These are phyloP conservation scores for Ophiostoma pallidulum DNA, from an alignment of 2,329 filamentous ascomycete species.

Conservation along the genomic window DNA sequence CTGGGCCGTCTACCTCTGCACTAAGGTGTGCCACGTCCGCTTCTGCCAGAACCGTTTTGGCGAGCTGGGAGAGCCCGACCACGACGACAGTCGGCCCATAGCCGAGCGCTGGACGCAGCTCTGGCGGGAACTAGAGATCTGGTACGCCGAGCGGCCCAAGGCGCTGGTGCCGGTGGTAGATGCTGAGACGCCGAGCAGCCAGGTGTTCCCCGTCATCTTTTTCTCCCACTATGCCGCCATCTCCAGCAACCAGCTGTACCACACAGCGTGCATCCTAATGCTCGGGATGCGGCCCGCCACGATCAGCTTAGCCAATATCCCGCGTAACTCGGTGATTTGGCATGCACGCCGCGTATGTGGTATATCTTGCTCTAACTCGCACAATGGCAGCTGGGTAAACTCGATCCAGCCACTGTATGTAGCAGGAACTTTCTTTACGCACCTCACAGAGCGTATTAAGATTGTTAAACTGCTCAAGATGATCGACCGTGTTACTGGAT, in stretches of 20 bases:
- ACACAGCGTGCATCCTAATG: conserved; percentile 44
- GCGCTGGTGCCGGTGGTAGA: conserved; percentile 39
- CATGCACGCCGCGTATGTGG: conserved; percentile 46
- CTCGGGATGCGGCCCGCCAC: conserved; percentile 33
- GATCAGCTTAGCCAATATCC: conserved; percentile 13
- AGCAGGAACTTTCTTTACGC: conserved; percentile 43
- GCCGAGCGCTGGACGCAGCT: conserved; percentile 34
- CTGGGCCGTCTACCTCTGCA: conserved; percentile 47
- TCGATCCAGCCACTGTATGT: conserved; percentile 48
- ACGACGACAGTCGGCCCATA: conserved; percentile 32
- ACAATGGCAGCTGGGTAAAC: conserved; percentile 47
- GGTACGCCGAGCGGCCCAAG: conserved; percentile 35
- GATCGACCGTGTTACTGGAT: conserved; percentile 43
- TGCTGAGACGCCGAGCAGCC: conserved; percentile 23
- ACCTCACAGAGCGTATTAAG: conserved; percentile 32
- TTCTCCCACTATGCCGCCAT: conserved; percentile 46
- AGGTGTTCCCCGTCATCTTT: conserved; percentile 41
- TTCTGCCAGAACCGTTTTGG: conserved; percentile 37
- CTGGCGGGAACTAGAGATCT: conserved; percentile 41
- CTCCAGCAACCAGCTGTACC: conserved; percentile 47
- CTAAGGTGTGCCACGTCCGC: conserved; percentile 41
- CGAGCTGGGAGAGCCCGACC: conserved; percentile 37
- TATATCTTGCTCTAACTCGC: conserved; percentile 45
- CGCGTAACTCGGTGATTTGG: conserved; percentile 37
- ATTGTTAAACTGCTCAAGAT: conserved; percentile 36